A percentile compares a stretch with the other conserved stretches of the same genome.
phyloP scores from a whole-genome alignment of 2,329 filamentous ascomycete species.

The Fusarium domesticum region DNA sequence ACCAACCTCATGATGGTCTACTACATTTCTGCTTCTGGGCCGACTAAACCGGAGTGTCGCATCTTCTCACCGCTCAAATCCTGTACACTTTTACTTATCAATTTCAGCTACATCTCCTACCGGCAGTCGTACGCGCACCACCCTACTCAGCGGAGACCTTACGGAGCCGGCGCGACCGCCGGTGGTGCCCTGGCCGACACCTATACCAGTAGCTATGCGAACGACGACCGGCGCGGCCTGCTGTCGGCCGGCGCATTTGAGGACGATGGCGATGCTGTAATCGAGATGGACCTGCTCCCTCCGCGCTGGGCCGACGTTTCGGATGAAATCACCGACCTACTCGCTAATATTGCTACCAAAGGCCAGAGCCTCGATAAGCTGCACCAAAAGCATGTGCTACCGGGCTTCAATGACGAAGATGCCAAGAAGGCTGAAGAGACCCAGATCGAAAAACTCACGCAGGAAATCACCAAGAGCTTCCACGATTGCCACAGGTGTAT shows the following conservation, averaged over 20 bases:
- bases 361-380: conserved; percentile 83
- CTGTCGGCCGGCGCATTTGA: conserved; percentile 75
- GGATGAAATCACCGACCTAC: conserved; percentile 83
- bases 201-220: conserved; percentile 49
- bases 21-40: neutral
- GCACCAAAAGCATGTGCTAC: conserved; percentile 95
- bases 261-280: conserved; percentile 89
- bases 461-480: conserved; percentile 84
- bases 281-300: conserved; percentile 96
- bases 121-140: conserved; percentile 97
- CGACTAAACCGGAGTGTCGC: conserved; percentile 1
- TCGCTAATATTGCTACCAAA: conserved; percentile 77
- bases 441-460: conserved; percentile 86
- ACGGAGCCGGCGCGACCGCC: conserved; percentile 49
- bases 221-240: conserved; percentile 68
- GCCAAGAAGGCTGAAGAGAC: conserved; percentile 81
- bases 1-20: conserved; percentile 5
- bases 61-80: conserved; percentile 11
- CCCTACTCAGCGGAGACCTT: conserved; percentile 78
- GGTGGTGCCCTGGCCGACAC: conserved; percentile 57
- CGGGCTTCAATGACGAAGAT: conserved; percentile 94
- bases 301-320: conserved; percentile 94
- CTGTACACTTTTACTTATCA: conserved; percentile 3
- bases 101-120: conserved; percentile 83
- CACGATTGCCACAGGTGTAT: conserved; percentile 88